Conservation (phyloP, 805 yeast species). For the Starmerella vitae region DNA sequence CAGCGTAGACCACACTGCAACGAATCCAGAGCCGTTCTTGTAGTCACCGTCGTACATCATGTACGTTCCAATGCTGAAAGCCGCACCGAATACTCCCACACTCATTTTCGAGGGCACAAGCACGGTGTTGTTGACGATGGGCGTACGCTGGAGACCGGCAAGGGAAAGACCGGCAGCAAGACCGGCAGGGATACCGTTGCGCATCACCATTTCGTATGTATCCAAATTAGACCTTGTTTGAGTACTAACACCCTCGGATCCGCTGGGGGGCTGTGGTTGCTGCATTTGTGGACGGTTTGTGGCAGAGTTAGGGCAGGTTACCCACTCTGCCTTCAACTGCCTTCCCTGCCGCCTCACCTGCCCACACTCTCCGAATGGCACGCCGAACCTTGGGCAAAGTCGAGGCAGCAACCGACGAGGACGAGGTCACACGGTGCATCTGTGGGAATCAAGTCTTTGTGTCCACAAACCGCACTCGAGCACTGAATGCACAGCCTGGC, state of each 20-base stretch:
- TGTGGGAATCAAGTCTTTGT: slow-evolving; percentile 41
- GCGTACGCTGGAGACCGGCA: slow-evolving; percentile 16
- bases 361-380: too few relatives aligned
- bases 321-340: too few relatives aligned
- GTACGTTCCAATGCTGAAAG: slow-evolving; percentile 21
- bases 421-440: slow-evolving; percentile 42
- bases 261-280: too few relatives aligned
- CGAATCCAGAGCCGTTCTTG: slow-evolving; percentile 23
- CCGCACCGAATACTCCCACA: slow-evolving; percentile 21
- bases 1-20: slow-evolving; percentile 21
- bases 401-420: slow-evolving; percentile 20
- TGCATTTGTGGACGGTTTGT: too few relatives aligned
- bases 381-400: too few relatives aligned
- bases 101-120: slow-evolving; percentile 17
- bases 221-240: too few relatives aligned
- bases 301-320: too few relatives aligned
- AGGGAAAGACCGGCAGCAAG: slow-evolving; percentile 17
- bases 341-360: too few relatives aligned
- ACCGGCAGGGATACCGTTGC: slow-evolving; percentile 19
- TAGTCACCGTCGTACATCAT: slow-evolving; percentile 24
- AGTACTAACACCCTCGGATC: too few relatives aligned
- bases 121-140: slow-evolving; percentile 8
- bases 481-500: slow-evolving; percentile 69
- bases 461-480: slow-evolving; percentile 22
- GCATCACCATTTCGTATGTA: slow-evolving; percentile 9